Base-by-base conservation (phyloP, 768 basidiomycete species). In the Gautieria morchelliformis region DNA sequence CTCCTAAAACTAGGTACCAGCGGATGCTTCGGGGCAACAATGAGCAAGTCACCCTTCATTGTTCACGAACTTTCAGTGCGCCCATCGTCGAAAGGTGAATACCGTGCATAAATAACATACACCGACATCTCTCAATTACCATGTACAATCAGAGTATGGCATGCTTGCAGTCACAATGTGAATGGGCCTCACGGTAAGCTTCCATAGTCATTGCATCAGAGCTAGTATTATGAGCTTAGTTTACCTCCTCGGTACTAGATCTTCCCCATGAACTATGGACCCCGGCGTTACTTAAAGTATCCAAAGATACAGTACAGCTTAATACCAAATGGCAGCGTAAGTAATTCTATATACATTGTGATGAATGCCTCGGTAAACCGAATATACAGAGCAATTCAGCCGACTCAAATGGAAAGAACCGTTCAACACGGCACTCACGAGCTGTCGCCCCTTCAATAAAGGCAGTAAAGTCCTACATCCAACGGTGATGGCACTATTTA, bases 351-450 rank as follows among this genome's bases (percentile, higher is more conserved):
- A 61, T 42, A 42, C 59, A 35, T 32, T 19, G 51, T 8, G 20
- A 19, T 33, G 40, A 24, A 20, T 44, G 42, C 53, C 52, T 33
- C 33, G 45, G 37, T 44, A 12, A 15, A 14, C 20, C 47, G 27
- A 27, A 35, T 39, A 49, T 35, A 35, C 11, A 82, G 85, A 68
- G 3, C 71, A 77, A 24, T 87, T 77, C 64, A 81, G 79, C 11
- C 75, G 87, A 41, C 66, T 88, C 41, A 76, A 80, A 60, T 74
- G 68, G 0, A 58, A 78, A 14, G 71, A 71, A 0, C 71, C 77
- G 27, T 89, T 89, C 65, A 75, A 74, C 37, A 89, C 87, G 35
- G 82, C 83, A 0, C 68, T 85, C 71, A 89, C 88, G 8, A 70
- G 63, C 1, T 71, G 79, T 11, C 58, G 63, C 6, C 87, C 87